Base-by-base conservation (phyloP, 2,329 filamentous ascomycete genomes). In the Ceratocystiopsis minuta region DNA sequence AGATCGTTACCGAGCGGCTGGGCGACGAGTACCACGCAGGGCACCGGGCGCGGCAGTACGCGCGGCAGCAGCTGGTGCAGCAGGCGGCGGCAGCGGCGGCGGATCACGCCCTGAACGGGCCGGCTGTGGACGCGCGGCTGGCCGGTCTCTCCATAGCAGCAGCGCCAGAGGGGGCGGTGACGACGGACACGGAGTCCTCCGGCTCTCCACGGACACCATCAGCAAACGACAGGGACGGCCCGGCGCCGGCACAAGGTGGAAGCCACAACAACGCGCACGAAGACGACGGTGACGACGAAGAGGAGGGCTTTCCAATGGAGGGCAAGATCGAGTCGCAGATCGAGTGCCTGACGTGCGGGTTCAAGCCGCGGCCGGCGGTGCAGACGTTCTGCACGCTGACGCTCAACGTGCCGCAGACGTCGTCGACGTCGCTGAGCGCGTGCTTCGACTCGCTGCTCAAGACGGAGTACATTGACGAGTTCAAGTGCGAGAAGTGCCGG, bases 391-490 rank as follows among this genome's bases (percentile, higher is more conserved):
- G 92, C 57, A 92, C 87, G 16, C 63, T 98, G 48, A 96, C 88
- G 1, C 65, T 98, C 41, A 85, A 86, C 52, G 90, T 98, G 4
- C 90, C 90, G 0, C 83, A 90, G 56, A 73, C 78, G 47, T 76
- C 70, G 40, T 80, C 83, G 2, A 87, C 87, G 0, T 80, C 84
- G 0, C 68, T 98, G 15, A 86, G 80, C 54, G 69, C 77, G 10
- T 98, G 90, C 58, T 90, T 98, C 52, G 90, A 98, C 53, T 82
- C 82, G 35, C 79, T 95, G 59, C 78, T 98, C 50, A 94, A 94
- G 60, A 85, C 84, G 0, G 90, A 98, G 58, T 80, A 86, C 56
- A 95, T 98, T 49, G 88, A 96, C 48, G 90, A 94, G 56, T 98
- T 92, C 66, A 87, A 83, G 51, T 98, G 90, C 62, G 90, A 95